Evolutionary conservation across 2,329 filamentous ascomycete genomes (phyloP).

Genomic region (Bipolaris oryzae): DNA sequence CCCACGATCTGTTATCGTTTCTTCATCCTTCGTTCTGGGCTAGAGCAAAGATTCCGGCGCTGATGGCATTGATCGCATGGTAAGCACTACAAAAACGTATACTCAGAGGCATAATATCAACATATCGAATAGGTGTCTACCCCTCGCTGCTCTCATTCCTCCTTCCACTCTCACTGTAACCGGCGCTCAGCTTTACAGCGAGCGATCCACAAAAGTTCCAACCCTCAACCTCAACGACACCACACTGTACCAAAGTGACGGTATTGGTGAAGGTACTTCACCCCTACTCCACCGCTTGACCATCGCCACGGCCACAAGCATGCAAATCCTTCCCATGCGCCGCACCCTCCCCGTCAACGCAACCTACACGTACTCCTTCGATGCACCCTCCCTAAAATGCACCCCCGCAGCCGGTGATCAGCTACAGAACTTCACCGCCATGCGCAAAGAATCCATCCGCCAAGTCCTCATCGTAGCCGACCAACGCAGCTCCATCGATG

Average conservation of each 20-base stretch:
- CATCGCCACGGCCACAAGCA: not conserved
- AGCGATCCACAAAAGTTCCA: not conserved
- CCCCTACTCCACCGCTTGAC: not conserved
- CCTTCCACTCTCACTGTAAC: not conserved
- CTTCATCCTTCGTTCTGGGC: not conserved
- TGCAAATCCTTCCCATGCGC: not conserved
- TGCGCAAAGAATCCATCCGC: not conserved
- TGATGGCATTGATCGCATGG: not conserved
- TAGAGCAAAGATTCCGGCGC: not conserved
- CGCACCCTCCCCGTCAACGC: not conserved
- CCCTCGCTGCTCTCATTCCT: not conserved
- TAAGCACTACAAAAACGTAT: not conserved
- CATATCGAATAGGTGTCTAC: not conserved
- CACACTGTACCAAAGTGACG: not conserved
- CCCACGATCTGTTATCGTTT: not conserved
- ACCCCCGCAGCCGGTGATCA: not conserved
- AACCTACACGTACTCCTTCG: not conserved
- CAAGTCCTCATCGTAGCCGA: not conserved
- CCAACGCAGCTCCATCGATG: not conserved
- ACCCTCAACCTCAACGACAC: not conserved
- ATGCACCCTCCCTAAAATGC: not conserved
- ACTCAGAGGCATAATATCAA: not conserved
- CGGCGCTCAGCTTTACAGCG: rapidly evolving
- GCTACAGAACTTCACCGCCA: not conserved
- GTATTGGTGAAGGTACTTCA: not conserved